Base-by-base conservation (phyloP, 2,329 filamentous ascomycete species). In the Cadophora sp. region DNA sequence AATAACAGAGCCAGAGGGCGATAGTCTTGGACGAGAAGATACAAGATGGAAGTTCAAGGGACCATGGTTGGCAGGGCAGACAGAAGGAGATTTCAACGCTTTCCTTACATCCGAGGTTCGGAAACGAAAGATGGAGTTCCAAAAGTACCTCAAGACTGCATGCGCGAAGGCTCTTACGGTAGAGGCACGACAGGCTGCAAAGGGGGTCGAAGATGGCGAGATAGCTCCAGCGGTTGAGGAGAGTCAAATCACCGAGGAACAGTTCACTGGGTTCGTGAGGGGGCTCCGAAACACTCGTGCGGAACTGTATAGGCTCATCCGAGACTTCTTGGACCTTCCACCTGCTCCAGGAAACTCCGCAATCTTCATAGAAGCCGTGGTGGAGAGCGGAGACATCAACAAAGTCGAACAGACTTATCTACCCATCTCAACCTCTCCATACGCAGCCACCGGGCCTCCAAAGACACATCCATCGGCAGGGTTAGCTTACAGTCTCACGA, bases 41-140 rank as follows among this genome's bases (percentile, higher is more conserved):
- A 81, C 81, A 71, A 83, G 88, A 70, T 91, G 89, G 89, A 90
- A 88, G 75, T 91, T 90, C 70, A 79, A 80, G 30, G 89, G 89
- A 0, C 89, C 89, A 3, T 91, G 88, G 88, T 81, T 91, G 41
- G 87, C 87, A 41, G 85, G 85, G 51, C 83, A 89, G 81, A 84
- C 82, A 4, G 82, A 88, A 68, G 87, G 87, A 20, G 82, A 87
- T 16, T 90, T 91, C 74, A 78, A 83, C 30, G 75, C 77, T 33
- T 91, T 87, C 73, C 66, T 91, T 14, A 76, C 80, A 60, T 86
- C 82, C 72, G 79, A 80, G 24, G 85, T 91, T 48, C 82, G 84
- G 59, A 81, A 80, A 16, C 83, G 80, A 68, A 86, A 87, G 64
- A 62, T 78, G 7, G 81, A 86, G 68, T 91, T 91, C 76, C 83